These are phyloP conservation scores for Lachancea nothofagi DNA, from an alignment of 805 yeast species.

Conservation along the genomic window DNA sequence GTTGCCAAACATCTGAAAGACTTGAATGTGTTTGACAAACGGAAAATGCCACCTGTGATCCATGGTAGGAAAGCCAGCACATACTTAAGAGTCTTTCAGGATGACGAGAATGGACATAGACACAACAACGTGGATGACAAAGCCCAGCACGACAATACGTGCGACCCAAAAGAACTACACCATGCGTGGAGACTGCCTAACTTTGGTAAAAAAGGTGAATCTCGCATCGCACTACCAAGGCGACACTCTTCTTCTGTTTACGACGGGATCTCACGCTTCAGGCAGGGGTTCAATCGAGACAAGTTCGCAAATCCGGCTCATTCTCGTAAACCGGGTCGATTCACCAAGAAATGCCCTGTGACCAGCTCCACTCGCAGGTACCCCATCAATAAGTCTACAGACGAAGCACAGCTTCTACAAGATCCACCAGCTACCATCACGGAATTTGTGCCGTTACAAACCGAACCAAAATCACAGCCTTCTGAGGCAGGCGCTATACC, in stretches of 20 bases:
- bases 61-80: constrained; percentile 35
- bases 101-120: constrained; percentile 17
- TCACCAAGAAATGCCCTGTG: neutral
- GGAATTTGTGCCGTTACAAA: neutral
- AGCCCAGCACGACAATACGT: neutral
- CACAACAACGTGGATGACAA: neutral
- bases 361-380: neutral
- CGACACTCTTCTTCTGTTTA: constrained; percentile 8
- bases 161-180: neutral
- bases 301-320: neutral
- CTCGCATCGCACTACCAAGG: constrained; percentile 3
- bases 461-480: neutral
- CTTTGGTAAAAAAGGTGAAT: neutral
- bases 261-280: constrained; percentile 6
- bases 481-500: neutral
- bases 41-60: constrained; percentile 19
- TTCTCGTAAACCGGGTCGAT: neutral
- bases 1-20: constrained; percentile 21
- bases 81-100: constrained; percentile 31
- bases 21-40: constrained; percentile 23
- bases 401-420: neutral
- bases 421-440: neutral
- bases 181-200: neutral
- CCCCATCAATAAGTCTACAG: neutral
- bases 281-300: constrained; percentile 1